Percentiles rank a stretch among this genome's conserved stretches.
Conservation (phyloP, 495 filamentous ascomycete genomes). For the Entonaema liquescens region DNA sequence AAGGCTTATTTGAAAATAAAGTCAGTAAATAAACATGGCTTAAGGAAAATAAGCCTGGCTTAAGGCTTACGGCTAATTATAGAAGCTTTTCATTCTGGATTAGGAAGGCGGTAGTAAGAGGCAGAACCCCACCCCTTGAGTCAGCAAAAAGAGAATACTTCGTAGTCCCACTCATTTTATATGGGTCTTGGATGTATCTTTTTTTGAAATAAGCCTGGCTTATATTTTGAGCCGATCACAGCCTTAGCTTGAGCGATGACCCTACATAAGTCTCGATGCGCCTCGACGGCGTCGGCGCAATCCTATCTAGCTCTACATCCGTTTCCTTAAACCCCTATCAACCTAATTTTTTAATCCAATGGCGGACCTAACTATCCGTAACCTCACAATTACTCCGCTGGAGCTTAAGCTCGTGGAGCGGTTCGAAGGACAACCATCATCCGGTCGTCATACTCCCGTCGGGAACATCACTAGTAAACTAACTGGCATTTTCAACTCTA, state of each 20-base stretch:
- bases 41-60: too few species aligned
- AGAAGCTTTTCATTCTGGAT: too few species aligned
- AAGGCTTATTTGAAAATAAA: too few species aligned
- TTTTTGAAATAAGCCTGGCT: too few species aligned
- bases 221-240: too few species aligned
- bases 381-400: conserved; percentile 78
- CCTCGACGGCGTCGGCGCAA: conserved; percentile 22
- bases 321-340: conserved; percentile 12
- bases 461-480: conserved; percentile 63
- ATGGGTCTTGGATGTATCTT: too few species aligned
- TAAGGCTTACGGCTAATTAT: too few species aligned
- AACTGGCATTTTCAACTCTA: conserved; percentile 52
- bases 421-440: conserved; percentile 61
- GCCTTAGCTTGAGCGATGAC: conserved; percentile 22
- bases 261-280: conserved; percentile 15
- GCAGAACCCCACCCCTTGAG: too few species aligned
- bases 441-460: conserved; percentile 48
- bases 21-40: too few species aligned
- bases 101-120: too few species aligned
- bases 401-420: conserved; percentile 78
- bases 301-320: conserved; percentile 5
- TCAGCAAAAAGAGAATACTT: too few species aligned
- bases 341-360: conserved; percentile 28
- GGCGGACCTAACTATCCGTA: conserved; percentile 78
- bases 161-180: too few species aligned